Base-by-base conservation (phyloP, 2,329 filamentous ascomycete genomes). In the Dothideomycetidae sp. region DNA sequence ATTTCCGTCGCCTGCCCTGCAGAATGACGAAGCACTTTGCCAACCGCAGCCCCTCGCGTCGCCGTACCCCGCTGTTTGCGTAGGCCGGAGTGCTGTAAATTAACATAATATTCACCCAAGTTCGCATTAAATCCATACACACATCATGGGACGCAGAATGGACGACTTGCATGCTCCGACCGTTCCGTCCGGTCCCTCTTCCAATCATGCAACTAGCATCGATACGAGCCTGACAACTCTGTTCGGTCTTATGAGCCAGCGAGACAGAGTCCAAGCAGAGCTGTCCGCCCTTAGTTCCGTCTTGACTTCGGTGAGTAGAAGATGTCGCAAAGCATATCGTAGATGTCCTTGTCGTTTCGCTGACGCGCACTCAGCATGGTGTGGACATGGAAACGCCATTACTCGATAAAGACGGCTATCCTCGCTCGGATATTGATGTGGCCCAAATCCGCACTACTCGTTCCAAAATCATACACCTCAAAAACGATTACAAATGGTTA, bases 361-460 rank as follows among this genome's bases (percentile, higher is more conserved):
- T n/a, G n/a, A n/a, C n/a, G n/a, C n/a, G n/a, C n/a, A n/a, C n/a
- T n/a, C n/a, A 94, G 86, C 88, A 96, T 65, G 77, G 80, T 31
- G 88, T 93, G 37, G 78, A 81, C 51, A 98, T 98, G 90, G 78
- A 79, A 50, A 94, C 90, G 5, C 69, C 75, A 41, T 72, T 98
- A 28, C 74, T 84, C 15, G 94, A 88, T 10, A 73, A 76, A 43
- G 90, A 96, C 60, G 90, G 90, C 33, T 98, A 83, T 55, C 90
- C 90, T 19, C 74, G 90, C 54, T 78, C 82, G 50, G 90, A 98
- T 59, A 78, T 98, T 46, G 90, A 98, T 57, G 81, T 98, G 44
- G 80, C 90, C 16, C 88, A 94, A 62, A 90, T 98, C 54, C 82
- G 90, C 44, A 93, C 84, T n/a, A 93, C 86, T 26, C 72, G 90